phyloP scores from a whole-genome alignment of 2,329 filamentous ascomycete species.

The Talaromyces sp. region DNA sequence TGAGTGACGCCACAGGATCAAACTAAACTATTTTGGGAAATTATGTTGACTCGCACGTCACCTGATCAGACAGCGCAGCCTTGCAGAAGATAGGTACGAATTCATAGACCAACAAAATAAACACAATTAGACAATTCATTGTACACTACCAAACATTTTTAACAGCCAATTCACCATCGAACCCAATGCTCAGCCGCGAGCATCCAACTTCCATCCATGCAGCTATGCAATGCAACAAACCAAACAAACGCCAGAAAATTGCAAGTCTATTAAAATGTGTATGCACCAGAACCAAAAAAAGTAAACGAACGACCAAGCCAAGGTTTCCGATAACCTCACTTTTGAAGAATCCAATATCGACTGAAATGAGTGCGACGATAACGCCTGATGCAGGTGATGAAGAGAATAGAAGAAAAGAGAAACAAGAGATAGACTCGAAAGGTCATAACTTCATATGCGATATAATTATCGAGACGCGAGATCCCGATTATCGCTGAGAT shows the following conservation, averaged over 20 bases:
- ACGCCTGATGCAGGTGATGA: not conserved
- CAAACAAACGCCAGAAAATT: not conserved
- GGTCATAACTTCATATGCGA: constrained; percentile 10
- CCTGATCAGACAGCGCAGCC: not conserved
- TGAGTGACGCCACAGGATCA: not conserved
- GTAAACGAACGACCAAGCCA: not conserved
- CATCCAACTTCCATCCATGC: not conserved
- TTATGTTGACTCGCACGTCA: not conserved
- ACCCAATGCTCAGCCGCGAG: not conserved
- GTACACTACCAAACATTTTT: not conserved
- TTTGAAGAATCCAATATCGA: not conserved
- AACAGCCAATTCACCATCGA: not conserved
- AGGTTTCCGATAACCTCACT: not conserved
- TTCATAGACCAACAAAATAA: too few species aligned
- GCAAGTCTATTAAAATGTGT: not conserved
- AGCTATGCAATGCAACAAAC: not conserved
- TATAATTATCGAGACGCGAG: not conserved
- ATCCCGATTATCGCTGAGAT: not conserved
- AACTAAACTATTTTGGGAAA: not conserved
- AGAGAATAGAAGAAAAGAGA: constrained; percentile 5
- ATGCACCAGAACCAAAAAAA: not conserved
- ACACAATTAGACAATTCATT: not conserved
- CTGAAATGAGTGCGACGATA: not conserved
- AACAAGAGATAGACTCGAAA: constrained; percentile 1
- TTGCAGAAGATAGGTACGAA: not conserved